Evolutionary conservation across 73 alveolate genomes (phyloP).

Genomic region (Symbiodinium pilosum): DNA sequence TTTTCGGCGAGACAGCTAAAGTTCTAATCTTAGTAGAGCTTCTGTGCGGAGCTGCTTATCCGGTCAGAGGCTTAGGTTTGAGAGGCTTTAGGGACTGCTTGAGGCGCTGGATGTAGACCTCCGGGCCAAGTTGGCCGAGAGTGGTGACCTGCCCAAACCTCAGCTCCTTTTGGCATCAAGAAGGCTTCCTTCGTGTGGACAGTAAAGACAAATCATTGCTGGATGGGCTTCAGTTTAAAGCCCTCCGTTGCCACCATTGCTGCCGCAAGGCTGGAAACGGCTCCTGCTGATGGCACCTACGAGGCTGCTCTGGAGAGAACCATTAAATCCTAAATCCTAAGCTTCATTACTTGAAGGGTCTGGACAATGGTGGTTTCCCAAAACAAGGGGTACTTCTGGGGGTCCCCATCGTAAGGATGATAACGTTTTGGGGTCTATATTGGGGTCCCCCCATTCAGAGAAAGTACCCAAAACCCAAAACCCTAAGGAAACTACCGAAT

Average conservation of each 20-base stretch:
- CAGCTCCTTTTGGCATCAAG: too few species aligned
- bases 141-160: background rate
- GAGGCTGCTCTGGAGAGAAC: background rate
- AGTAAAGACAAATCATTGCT: too few species aligned
- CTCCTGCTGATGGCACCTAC: conserved; percentile 69
- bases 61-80: too few species aligned
- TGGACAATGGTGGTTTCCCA: too few species aligned
- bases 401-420: background rate
- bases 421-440: background rate
- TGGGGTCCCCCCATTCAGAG: background rate
- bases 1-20: too few species aligned
- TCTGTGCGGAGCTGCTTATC: too few species aligned
- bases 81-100: too few species aligned
- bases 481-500: background rate
- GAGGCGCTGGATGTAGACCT: background rate
- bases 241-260: too few species aligned
- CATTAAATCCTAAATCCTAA: background rate
- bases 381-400: background rate
- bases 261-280: conserved; percentile 22
- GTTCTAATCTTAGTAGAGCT: too few species aligned
- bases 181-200: too few species aligned
- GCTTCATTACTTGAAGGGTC: too few species aligned
- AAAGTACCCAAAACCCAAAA: background rate
- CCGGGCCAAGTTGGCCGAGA: conserved; percentile 11
- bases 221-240: too few species aligned